Conservation (phyloP, 2,329 filamentous ascomycete species). For the Fusarium virguliforme region DNA sequence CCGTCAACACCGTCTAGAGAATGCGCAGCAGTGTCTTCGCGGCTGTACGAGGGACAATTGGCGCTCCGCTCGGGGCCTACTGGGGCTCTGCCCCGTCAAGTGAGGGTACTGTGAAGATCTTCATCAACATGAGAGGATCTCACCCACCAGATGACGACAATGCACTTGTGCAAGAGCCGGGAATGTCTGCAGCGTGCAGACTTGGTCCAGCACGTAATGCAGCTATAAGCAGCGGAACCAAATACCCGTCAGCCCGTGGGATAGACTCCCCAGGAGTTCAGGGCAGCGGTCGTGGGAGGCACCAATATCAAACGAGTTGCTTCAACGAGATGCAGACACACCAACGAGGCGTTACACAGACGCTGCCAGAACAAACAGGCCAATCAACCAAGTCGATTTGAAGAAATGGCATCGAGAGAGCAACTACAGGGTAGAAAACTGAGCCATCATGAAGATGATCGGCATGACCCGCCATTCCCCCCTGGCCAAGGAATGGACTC, state of each 20-base stretch:
- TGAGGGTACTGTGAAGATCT: not conserved
- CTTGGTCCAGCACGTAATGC: not conserved
- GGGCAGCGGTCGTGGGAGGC: not conserved
- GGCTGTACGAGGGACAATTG: not conserved
- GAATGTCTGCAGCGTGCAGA: not conserved
- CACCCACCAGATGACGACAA: not conserved
- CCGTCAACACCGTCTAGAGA: not conserved
- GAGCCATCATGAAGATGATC: conserved; percentile 25
- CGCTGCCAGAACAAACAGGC: not conserved
- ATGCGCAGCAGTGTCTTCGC: not conserved
- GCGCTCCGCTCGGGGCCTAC: not conserved
- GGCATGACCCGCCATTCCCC: conserved; percentile 30
- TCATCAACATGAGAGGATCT: conserved; percentile 5
- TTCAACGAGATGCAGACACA: not conserved
- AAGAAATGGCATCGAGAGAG: conserved; percentile 9
- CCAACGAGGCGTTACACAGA: not conserved
- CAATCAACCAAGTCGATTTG: conserved; percentile 12
- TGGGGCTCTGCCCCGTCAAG: not conserved
- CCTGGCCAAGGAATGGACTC: conserved; percentile 34
- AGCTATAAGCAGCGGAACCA: not conserved
- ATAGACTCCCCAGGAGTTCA: not conserved
- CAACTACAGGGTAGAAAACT: conserved; percentile 37
- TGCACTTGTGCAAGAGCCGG: not conserved
- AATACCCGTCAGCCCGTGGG: not conserved
- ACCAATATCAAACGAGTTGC: conserved; percentile 1